Base-by-base conservation (phyloP, 768 basidiomycete genomes). In the Lactifluus pinguis region DNA sequence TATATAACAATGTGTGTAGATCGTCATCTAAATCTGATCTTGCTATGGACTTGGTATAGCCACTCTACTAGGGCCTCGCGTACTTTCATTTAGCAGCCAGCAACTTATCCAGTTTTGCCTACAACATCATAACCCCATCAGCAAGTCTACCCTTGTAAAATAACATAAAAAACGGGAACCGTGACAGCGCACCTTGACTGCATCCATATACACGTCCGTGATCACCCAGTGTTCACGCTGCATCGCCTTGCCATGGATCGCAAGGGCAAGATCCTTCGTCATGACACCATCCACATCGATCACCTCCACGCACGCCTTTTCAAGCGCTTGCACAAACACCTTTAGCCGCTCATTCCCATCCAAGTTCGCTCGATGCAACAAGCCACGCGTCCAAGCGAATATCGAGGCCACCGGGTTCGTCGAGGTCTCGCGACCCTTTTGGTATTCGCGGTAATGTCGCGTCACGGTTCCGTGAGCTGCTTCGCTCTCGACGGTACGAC, bases 381-480 rank as follows among this genome's bases (percentile, higher is more conserved):
- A 80, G 0, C 95, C 95, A 49, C 97, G 86, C 15, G 95, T 98
- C 95, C 95, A 99, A 8, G 95, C 95, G 69, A 95, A 98, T 77
- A 99, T 98, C 59, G 90, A 93, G 49, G 95, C 95, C 67, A 98
- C 94, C 44, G 95, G 95, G 82, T 99, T 99, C 50, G 95, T 99
- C 59, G 91, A 94, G 11, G 95, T 98, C 78, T 98, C 97, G 61
- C 87, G 86, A 53, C 95, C 95, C 79, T 98, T 95, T 75, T 98
- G 95, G 72, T 84, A 87, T 75, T 99, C 95, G 59, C 95, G 87
- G 76, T 95, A 99, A 76, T 98, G 95, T 42, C 95, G 86, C 2
- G 95, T 97, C 59, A 97, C 93, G 17, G 92, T 95, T 29, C 86
- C 95, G 72, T 99, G 95, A 10, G 95, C 95, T 51, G 97, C 97